Percentiles rank a stretch among this genome's conserved stretches.
These are phyloP conservation scores for Alternaria ethzedia DNA, from an alignment of 2,329 filamentous ascomycete species.

Conservation along the genomic window DNA sequence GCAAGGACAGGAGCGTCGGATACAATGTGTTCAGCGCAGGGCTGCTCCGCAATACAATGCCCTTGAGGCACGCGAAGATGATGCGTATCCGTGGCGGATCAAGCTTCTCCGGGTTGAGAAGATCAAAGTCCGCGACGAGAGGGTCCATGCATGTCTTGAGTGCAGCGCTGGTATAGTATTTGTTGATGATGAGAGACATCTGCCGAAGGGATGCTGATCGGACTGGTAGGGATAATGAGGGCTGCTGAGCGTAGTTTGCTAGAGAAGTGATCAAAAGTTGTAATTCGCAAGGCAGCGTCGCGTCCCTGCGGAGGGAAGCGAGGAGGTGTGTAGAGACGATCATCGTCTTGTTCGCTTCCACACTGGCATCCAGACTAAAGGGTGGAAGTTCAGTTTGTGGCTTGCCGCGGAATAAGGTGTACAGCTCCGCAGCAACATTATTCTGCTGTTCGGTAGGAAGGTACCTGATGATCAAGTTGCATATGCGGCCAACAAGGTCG, in stretches of 20 bases:
- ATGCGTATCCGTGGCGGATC: conserved; percentile 57
- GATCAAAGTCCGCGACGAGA: conserved; percentile 42
- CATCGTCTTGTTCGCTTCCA: conserved; percentile 54
- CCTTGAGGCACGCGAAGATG: conserved; percentile 67
- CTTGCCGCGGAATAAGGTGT: conserved; percentile 57
- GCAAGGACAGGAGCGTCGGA: conserved; percentile 56
- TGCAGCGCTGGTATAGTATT: conserved; percentile 52
- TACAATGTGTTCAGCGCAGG: conserved; percentile 52
- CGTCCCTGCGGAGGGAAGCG: conserved; percentile 55
- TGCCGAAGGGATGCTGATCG: conserved; percentile 50
- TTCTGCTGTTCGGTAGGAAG: conserved; percentile 59
- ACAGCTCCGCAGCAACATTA: conserved; percentile 60
- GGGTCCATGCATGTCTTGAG: conserved; percentile 50
- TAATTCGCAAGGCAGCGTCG: conserved; percentile 39
- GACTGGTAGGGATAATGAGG: conserved; percentile 33
- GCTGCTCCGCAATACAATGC: conserved; percentile 63
- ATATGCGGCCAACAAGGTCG: conserved; percentile 66
- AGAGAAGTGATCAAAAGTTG: conserved; percentile 47
- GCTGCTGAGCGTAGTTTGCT: conserved; percentile 42
- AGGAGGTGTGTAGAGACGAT: conserved; percentile 65
- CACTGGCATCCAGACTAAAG: conserved; percentile 35
- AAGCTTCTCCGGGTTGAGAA: conserved; percentile 40
- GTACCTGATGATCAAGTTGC: conserved; percentile 64
- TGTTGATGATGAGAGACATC: conserved; percentile 56
- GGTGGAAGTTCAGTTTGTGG: conserved; percentile 38